These are phyloP conservation scores for Punica granatum DNA, from an alignment of 345 rosid species.

Conservation along the genomic window DNA sequence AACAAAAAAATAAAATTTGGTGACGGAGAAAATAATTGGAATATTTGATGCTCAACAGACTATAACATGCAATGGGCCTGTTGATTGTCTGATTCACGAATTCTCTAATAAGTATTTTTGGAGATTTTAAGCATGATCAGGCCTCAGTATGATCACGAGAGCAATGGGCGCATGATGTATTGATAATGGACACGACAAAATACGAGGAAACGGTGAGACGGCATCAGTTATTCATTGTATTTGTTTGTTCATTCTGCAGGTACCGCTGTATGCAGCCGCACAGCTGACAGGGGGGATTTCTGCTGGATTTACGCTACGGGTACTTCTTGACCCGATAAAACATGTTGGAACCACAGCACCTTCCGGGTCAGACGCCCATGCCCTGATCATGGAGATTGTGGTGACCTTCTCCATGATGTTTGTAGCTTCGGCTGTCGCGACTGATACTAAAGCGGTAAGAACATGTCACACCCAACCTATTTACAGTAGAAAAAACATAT, in stretches of 20 bases:
- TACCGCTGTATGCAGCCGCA: constrained; percentile 10
- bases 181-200: no score
- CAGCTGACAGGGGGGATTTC: constrained; percentile 12
- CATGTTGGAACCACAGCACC: constrained; percentile 9
- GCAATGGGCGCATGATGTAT: no score
- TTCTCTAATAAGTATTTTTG: no score
- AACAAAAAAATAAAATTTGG: no score
- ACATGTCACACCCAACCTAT: not conserved
- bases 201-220: not conserved
- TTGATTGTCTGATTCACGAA: no score
- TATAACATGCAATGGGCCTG: no score
- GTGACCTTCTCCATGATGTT: constrained; percentile 17
- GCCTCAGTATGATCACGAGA: no score
- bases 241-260: not conserved
- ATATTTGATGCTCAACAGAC: no score
- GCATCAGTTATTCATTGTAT: not conserved
- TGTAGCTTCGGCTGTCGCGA: constrained; percentile 15
- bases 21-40: no score
- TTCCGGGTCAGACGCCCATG: constrained; percentile 3
- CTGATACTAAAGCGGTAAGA: constrained; percentile 18
- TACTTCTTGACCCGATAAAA: constrained; percentile 12
- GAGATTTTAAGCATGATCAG: no score
- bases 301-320: constrained; percentile 8
- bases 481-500: not conserved
- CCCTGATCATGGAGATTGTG: constrained; percentile 13